Percentiles rank a stretch among this genome's conserved stretches.
phyloP scores from a whole-genome alignment of 192 early-diverging fungal genomes.

The Haplosporangium gracile region DNA sequence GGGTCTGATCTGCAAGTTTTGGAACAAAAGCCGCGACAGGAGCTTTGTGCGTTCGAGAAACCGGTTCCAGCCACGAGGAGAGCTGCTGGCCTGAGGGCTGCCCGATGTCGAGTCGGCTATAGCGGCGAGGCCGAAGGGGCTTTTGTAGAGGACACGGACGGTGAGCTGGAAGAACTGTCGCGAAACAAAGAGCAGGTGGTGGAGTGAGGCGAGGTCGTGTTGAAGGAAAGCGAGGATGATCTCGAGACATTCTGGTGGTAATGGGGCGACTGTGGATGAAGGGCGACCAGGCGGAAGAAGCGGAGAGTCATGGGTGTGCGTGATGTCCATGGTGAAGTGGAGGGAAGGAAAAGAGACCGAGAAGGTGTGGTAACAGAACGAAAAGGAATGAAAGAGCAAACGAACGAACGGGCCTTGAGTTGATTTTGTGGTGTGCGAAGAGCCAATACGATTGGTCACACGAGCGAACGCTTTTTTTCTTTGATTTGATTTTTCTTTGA shows the following conservation, averaged over 20 bases:
- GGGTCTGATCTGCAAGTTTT: conserved; percentile 19
- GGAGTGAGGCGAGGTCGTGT: conserved; percentile 34
- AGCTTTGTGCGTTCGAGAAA: conserved; percentile 26
- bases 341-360: background rate
- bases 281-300: background rate
- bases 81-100: background rate
- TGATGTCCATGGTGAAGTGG: background rate
- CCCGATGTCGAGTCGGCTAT: background rate
- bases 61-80: background rate
- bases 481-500: background rate
- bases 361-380: background rate
- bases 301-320: background rate
- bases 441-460: background rate
- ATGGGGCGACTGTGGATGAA: background rate
- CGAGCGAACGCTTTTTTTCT: background rate
- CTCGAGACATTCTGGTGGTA: conserved; percentile 49
- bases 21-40: conserved; percentile 23
- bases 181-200: conserved; percentile 26
- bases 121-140: conserved; percentile 43
- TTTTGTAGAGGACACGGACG: conserved; percentile 37
- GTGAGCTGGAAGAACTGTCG: conserved; percentile 47
- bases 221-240: conserved; percentile 26
- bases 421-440: background rate
- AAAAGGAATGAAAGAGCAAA: background rate
- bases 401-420: no score